Conservation (phyloP, 345 rosid species). For the Eucalyptus guilfoylei region DNA sequence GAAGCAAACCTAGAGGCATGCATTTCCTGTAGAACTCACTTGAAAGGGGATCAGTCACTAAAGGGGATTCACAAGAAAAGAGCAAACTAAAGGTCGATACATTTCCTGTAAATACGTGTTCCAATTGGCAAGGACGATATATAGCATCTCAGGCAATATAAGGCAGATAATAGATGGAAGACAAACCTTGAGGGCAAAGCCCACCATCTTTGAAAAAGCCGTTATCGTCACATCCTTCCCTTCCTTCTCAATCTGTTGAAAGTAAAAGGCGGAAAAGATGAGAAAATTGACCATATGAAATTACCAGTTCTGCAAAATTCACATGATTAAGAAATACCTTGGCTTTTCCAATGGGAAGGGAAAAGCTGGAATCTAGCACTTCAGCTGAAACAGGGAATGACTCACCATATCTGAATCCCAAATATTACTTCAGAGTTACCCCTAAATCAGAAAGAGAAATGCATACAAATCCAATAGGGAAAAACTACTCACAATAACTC, state of each 20-base stretch:
- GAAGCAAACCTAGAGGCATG: not conserved
- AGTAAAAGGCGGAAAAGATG: not conserved
- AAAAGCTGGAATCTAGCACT: constrained; percentile 87
- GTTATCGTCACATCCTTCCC: constrained; percentile 88
- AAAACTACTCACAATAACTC: constrained; percentile 70
- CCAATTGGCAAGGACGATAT: not conserved
- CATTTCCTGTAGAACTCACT: not conserved
- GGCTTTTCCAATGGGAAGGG: constrained; percentile 93
- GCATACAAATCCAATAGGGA: not conserved
- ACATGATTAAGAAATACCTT: constrained; percentile 32
- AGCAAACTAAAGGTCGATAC: not conserved
- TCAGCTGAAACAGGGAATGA: constrained; percentile 89
- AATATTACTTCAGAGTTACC: not conserved
- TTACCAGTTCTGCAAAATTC: not conserved
- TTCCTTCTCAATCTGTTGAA: constrained; percentile 77
- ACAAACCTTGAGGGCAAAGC: constrained; percentile 70
- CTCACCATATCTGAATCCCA: constrained; percentile 70
- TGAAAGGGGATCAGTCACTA: not conserved
- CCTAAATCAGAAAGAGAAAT: not conserved
- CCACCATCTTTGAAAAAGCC: constrained; percentile 90
- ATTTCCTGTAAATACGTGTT: not conserved
- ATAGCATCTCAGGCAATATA: not conserved
- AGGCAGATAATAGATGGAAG: not conserved
- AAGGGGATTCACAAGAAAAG: not conserved
- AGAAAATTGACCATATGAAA: not conserved